Evolutionary conservation across 805 yeast genomes (phyloP), one percentile per base, ranked within the genome.

Genomic region (Kodamaea laetipori): DNA sequence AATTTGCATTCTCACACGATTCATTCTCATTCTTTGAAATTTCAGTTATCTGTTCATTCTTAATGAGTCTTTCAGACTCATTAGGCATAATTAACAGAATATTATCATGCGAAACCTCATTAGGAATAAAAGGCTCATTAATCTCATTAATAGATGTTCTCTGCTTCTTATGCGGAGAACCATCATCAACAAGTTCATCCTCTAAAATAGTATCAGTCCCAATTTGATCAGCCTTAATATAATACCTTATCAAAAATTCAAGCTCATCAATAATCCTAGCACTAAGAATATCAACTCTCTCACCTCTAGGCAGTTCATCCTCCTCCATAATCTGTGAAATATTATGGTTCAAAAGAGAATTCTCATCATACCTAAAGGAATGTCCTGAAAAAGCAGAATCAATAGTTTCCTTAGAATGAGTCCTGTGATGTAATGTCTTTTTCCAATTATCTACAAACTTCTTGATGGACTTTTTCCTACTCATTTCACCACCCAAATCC

Each of bases 241-340:
- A 80, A 52, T 71, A 69, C 8, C 79, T 55, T 4, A 80, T 67
- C 37, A 81, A 61, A 48, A 63, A 74, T 53, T 82, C 85, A 37
- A 83, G 75, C 56, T 86, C 90, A 51, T 81, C 84, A 19, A 84
- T 74, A 2, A 86, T 80, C 56, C 89, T 69, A 2, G 88, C 88
- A 59, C 88, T 80, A 44, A 86, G 61, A 6, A 82, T 66, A 60
- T 85, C 92, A 46, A 80, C 72, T 50, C 80, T 74, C 13, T 52
- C 50, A 9, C 64, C 68, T 26, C 62, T 55, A 10, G 51, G 37
- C 4, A 44, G 43, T 11, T 43, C 49, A n/a, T 41, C 33, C 17
- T 51, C 56, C 33, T 47, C 49, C 17, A 30, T 31, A 11, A 41
- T 28, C 11, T 28, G 34, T 7, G 39, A 8, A 3, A 26, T 25